These are phyloP conservation scores for Diplocarpon mali DNA, from an alignment of 2,329 filamentous ascomycete species.

Conservation along the genomic window DNA sequence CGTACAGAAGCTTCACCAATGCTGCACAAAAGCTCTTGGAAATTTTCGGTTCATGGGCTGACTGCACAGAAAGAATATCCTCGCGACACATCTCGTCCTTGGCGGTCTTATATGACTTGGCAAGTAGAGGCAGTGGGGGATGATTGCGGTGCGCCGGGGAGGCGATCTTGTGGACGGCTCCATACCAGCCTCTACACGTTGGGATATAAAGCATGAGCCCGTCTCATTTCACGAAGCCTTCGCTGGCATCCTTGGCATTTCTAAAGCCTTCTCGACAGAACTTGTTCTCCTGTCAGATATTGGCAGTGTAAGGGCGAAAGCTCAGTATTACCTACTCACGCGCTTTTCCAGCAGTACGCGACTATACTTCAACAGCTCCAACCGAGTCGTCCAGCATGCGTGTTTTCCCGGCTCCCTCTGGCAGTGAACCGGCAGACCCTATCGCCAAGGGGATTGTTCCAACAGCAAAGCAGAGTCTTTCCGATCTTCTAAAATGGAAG, in stretches of 20 bases:
- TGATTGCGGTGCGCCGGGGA: not conserved
- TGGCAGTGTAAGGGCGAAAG: conserved; percentile 2
- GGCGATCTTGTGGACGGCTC: not conserved
- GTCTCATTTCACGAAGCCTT: not conserved
- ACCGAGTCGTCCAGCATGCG: not conserved
- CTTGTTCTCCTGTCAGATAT: conserved; percentile 4
- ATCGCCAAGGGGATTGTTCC: conserved; percentile 53
- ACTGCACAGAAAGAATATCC: not conserved
- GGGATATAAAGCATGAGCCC: conserved; percentile 4
- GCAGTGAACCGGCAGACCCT: conserved; percentile 44
- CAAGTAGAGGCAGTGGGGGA: not conserved
- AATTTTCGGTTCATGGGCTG: not conserved
- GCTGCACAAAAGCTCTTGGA: not conserved
- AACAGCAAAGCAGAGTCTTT: conserved; percentile 51
- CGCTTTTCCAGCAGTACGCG: not conserved
- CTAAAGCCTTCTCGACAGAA: not conserved
- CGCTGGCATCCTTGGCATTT: not conserved
- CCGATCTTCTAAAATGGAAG: conserved; percentile 62
- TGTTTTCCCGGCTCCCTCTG: conserved; percentile 3
- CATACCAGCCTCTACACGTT: not conserved
- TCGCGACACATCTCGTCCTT: not conserved
- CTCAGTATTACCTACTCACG: not conserved
- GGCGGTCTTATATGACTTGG: conserved; percentile 1
- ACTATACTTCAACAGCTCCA: not conserved
- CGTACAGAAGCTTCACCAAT: too few relatives aligned